Percentiles rank a stretch among this genome's conserved stretches.
phyloP scores from a whole-genome alignment of 805 yeast species.

The Yarrowia sp. region DNA sequence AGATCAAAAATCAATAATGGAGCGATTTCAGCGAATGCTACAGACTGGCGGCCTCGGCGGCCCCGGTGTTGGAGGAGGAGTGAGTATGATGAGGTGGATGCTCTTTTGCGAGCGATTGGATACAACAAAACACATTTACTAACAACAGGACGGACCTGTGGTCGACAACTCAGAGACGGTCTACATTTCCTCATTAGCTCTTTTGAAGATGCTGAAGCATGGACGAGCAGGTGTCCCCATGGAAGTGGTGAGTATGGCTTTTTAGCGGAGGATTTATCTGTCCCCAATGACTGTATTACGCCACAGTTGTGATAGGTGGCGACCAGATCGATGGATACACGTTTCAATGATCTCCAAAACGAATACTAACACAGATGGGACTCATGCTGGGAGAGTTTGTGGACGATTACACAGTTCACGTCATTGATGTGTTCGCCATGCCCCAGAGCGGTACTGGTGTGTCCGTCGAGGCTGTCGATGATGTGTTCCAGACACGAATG shows the following conservation, averaged over 20 bases:
- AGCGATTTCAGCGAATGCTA: slow-evolving; percentile 35
- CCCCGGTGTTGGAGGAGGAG: slow-evolving; percentile 33
- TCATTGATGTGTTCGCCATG: slow-evolving; percentile 98
- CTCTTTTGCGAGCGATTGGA: not conserved
- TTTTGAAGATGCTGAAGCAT: slow-evolving; percentile 94
- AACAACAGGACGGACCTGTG: slow-evolving; percentile 63
- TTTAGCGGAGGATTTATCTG: not conserved
- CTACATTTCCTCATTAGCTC: slow-evolving; percentile 90
- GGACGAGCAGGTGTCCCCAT: slow-evolving; percentile 78
- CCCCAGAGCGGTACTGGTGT: slow-evolving; percentile 97
- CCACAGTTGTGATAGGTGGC: slow-evolving; percentile 8
- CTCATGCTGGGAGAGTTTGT: slow-evolving; percentile 97
- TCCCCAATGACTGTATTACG: not conserved
- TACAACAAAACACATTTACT: not conserved
- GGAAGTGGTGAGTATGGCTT: slow-evolving; percentile 49
- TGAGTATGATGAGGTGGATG: slow-evolving; percentile 20
- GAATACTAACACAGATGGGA: slow-evolving; percentile 60
- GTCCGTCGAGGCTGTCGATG: slow-evolving; percentile 98
- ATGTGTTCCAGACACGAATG: slow-evolving; percentile 97
- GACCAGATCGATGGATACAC: not conserved
- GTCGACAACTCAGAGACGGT: slow-evolving; percentile 96
- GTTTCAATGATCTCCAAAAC: not conserved
- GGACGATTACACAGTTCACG: slow-evolving; percentile 95
- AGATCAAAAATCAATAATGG: slow-evolving; percentile 32
- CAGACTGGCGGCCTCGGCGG: slow-evolving; percentile 38